phyloP scores from a whole-genome alignment of 2,329 filamentous ascomycete species.

The Decorospora gaudefroyi region DNA sequence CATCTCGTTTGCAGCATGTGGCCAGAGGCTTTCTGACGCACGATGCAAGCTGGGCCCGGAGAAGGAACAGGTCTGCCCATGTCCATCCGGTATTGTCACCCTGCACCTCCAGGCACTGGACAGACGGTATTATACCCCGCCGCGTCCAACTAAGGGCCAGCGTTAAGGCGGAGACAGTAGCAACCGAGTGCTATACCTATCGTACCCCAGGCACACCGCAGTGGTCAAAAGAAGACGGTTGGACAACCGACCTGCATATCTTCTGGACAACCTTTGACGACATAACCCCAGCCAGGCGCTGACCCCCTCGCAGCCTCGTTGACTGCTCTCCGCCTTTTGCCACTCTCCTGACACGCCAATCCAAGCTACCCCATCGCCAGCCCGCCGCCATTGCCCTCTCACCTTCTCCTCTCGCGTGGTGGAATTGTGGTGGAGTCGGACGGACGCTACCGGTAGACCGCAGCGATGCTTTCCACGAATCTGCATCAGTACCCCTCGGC shows the following conservation, averaged over 20 bases:
- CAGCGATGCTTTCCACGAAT: slow-evolving; percentile 47
- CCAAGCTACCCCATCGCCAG: slow-evolving; percentile 4
- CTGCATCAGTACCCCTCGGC: slow-evolving; percentile 46
- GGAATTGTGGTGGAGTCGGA: slow-evolving; percentile 40
- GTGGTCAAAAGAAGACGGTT: slow-evolving; percentile 36
- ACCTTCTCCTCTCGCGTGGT: slow-evolving; percentile 26
- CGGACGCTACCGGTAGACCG: slow-evolving; percentile 38
- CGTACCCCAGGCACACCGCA: slow-evolving; percentile 44
- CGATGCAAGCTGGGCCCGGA: slow-evolving; percentile 43
- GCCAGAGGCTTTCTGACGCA: slow-evolving; percentile 43
- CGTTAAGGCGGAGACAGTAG: slow-evolving; percentile 37
- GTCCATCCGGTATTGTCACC: slow-evolving; percentile 42
- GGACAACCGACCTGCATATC: slow-evolving; percentile 40
- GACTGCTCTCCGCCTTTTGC: slow-evolving; percentile 16
- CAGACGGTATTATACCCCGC: slow-evolving; percentile 44
- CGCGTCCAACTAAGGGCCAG: slow-evolving; percentile 37
- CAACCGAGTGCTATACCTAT: slow-evolving; percentile 45
- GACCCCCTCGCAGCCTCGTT: slow-evolving; percentile 20
- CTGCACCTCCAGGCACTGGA: slow-evolving; percentile 39
- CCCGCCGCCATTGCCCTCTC: slow-evolving; percentile 18
- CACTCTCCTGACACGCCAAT: slow-evolving; percentile 6
- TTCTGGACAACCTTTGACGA: slow-evolving; percentile 35
- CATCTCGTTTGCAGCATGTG: slow-evolving; percentile 46
- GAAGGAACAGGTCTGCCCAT: slow-evolving; percentile 38
- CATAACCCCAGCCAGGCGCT: slow-evolving; percentile 38